Conservation (phyloP, 768 basidiomycete species). For the Boletus insuetus region DNA sequence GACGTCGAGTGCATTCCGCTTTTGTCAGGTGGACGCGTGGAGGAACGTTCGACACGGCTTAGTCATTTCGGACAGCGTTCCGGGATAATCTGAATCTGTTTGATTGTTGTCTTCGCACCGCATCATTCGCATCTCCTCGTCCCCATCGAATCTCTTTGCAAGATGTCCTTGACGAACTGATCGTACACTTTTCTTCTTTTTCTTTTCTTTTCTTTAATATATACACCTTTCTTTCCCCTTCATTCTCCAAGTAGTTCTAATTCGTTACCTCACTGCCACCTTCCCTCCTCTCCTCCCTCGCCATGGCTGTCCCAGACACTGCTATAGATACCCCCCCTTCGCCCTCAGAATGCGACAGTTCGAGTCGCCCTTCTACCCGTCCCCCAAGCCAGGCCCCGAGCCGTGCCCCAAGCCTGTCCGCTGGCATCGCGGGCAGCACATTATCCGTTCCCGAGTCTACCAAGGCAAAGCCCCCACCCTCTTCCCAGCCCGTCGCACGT, state of each 20-base stretch:
- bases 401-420: conserved; percentile 36
- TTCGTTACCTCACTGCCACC: too few relatives aligned
- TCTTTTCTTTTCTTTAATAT: background rate
- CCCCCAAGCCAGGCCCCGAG: conserved; percentile 55
- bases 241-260: background rate
- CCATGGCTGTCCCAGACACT: conserved; percentile 41
- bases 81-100: background rate
- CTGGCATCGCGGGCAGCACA: conserved; percentile 40
- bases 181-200: background rate
- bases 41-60: conserved; percentile 10
- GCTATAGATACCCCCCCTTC: conserved; percentile 47
- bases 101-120: conserved; percentile 9
- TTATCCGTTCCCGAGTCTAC: conserved; percentile 25
- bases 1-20: background rate
- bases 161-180: conserved; percentile 15
- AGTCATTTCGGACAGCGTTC: conserved; percentile 19
- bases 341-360: conserved; percentile 55
- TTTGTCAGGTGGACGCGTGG: background rate
- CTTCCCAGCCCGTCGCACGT: conserved; percentile 26
- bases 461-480: conserved; percentile 19
- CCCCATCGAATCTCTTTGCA: background rate
- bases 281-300: conserved; percentile 11
- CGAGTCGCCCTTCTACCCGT: conserved; percentile 59
- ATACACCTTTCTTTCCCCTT: background rate
- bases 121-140: conserved; percentile 9